These are phyloP conservation scores for Arthrobotrys iridis DNA, from an alignment of 2,329 filamentous ascomycete species.

Conservation along the genomic window DNA sequence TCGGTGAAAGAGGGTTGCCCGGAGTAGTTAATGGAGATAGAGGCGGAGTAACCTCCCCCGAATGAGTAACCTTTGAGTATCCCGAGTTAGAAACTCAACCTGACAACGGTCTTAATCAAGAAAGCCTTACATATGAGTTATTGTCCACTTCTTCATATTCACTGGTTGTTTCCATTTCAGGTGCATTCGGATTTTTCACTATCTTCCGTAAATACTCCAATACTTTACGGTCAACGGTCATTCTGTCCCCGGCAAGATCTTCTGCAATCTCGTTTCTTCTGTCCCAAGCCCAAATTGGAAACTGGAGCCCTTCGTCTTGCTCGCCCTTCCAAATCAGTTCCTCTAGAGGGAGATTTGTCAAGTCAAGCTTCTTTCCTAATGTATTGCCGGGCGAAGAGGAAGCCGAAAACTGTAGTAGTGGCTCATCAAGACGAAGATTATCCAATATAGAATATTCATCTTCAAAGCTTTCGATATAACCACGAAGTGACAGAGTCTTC, in stretches of 20 bases:
- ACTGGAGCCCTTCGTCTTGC: slow-evolving; percentile 20
- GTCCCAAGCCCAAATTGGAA: slow-evolving; percentile 39
- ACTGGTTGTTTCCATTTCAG: neutral
- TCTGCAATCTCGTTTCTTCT: slow-evolving; percentile 34
- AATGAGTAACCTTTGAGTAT: neutral
- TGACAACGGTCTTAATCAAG: neutral
- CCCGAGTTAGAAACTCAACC: neutral
- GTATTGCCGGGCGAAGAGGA: neutral
- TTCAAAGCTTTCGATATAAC: neutral
- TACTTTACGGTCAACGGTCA: slow-evolving; percentile 31
- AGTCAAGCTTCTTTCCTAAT: neutral
- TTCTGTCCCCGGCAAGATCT: slow-evolving; percentile 33
- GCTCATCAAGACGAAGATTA: slow-evolving; percentile 15
- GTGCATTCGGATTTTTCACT: slow-evolving; percentile 8
- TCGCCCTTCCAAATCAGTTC: neutral
- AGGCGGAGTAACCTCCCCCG: slow-evolving; percentile 11
- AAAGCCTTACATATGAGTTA: neutral
- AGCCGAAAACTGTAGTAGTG: neutral
- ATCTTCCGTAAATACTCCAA: slow-evolving; percentile 30
- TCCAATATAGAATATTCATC: neutral
- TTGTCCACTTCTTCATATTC: neutral
- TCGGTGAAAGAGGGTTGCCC: neutral
- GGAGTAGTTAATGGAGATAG: slow-evolving; percentile 9
- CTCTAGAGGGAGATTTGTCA: neutral
- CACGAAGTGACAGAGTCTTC: slow-evolving; percentile 16